Evolutionary conservation across 106 monocot genomes (phyloP), one percentile per base, ranked within the genome.

Genomic region (Hemerocallis citrina): DNA sequence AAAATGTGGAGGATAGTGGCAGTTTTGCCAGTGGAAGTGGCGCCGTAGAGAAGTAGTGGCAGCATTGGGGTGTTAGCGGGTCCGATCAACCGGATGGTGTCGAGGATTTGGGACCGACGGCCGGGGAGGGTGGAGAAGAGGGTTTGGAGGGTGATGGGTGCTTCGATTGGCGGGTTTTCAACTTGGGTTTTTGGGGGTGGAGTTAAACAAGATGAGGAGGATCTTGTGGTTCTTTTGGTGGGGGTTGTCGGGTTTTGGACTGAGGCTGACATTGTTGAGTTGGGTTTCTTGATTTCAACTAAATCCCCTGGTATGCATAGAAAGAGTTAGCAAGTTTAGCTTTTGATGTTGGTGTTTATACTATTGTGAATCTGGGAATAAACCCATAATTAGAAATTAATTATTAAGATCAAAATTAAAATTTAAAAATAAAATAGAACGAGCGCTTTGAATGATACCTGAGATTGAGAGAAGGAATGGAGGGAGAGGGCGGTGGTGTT

Each of bases 1-100:
- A 98, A 81, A 9, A 73, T 61, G 27, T 74, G 81, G 27, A 88
- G 74, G 34, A 92, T 21, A 14, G 78, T 51, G 64, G 55, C 47
- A 43, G 85, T 92, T 61, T 98, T 98, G 5, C 92, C 98, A 11
- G 88, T 85, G 0, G 98, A 88, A 11, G 77, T 30, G 42, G 70
- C 69, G 38, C 98, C 98, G 61, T 88, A 76, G 38, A 98, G 46
- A 51, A 98, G 73, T 31, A 92, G 35, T 13, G 92, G 98, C 12
- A 78, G 61, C 78, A 69, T 79, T 0, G 88, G 87, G 29, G 85
- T 79, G 54, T 83, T 66, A 38, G 34, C 59, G 24, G 92, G 85
- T 0, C 88, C 91, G 23, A 96, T 71, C 21, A 82, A 37, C 10
- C 62, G 74, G 42, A 78, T 16, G 40, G 78, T 19, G 27, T 74